Evolutionary conservation across 2,329 filamentous ascomycete genomes (phyloP).

Genomic region (Elsinoe fawcettii): DNA sequence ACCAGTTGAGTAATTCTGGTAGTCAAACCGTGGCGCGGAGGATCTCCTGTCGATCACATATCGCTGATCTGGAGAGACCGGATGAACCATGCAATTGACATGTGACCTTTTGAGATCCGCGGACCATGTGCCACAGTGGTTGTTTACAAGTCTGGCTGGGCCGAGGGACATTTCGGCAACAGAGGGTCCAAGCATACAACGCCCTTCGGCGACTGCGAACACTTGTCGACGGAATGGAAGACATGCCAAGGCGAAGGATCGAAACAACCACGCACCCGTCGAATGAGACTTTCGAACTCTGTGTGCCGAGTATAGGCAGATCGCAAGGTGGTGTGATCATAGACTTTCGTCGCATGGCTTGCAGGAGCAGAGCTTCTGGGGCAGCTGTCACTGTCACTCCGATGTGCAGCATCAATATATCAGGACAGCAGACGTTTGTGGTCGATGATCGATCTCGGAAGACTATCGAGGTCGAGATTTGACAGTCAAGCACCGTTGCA

Average conservation of each 20-base stretch:
- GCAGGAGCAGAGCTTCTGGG: background rate
- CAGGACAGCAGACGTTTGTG: background rate
- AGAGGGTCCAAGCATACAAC: background rate
- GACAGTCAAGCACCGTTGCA: background rate
- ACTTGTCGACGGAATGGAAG: background rate
- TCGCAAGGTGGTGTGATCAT: background rate
- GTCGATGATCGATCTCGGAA: background rate
- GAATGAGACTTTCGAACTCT: background rate
- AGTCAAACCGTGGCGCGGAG: background rate
- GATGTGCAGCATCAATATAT: background rate
- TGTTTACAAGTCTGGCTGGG: background rate
- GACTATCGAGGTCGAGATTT: slow-evolving; percentile 3
- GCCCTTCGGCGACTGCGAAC: background rate
- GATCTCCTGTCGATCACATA: background rate
- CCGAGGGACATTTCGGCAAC: background rate
- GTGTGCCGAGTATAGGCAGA: background rate
- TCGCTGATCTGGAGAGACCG: background rate
- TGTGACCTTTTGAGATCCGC: background rate
- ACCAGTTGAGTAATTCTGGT: background rate
- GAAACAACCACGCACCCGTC: background rate
- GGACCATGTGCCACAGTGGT: background rate
- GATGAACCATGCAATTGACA: background rate
- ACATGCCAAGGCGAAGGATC: background rate
- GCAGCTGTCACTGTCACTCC: background rate
- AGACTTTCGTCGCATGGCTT: background rate